Percentiles rank a stretch among this genome's conserved stretches.
phyloP scores from a whole-genome alignment of 2,329 filamentous ascomycete genomes.

The Fusarium pilosicola region DNA sequence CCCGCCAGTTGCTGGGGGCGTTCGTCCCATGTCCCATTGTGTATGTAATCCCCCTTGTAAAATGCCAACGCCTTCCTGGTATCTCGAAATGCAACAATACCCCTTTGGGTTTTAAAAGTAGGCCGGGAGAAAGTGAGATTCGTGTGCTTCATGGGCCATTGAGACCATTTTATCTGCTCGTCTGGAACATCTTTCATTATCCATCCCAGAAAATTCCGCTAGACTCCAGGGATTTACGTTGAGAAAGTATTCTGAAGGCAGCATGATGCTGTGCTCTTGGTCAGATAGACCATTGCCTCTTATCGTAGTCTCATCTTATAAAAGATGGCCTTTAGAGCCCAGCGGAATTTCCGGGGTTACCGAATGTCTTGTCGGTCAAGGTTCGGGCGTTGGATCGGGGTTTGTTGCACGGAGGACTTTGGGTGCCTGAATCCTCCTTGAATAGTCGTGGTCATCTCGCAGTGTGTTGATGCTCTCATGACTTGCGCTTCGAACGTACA shows the following conservation, averaged over 20 bases:
- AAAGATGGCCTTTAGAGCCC: neutral
- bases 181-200: constrained; percentile 26
- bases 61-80: constrained; percentile 53
- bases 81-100: constrained; percentile 50
- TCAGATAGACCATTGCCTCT: neutral
- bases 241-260: neutral
- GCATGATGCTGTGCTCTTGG: neutral
- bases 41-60: constrained; percentile 38
- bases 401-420: constrained; percentile 71
- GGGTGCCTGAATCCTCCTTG: constrained; percentile 65
- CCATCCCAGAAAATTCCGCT: neutral
- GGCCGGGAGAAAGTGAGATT: constrained; percentile 41
- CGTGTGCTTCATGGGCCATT: constrained; percentile 48
- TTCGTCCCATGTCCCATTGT: constrained; percentile 33
- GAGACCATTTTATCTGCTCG: constrained; percentile 39
- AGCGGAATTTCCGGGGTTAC: neutral
- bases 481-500: constrained; percentile 68
- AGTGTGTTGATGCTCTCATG: constrained; percentile 72
- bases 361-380: constrained; percentile 1
- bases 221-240: neutral
- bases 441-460: constrained; percentile 73
- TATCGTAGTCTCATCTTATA: neutral
- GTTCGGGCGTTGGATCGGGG: constrained; percentile 60
- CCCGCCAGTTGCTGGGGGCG: constrained; percentile 20
- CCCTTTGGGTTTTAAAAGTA: constrained; percentile 36